Evolutionary conservation across 495 filamentous ascomycete species (phyloP).

Genomic region (Viridothelium virens): DNA sequence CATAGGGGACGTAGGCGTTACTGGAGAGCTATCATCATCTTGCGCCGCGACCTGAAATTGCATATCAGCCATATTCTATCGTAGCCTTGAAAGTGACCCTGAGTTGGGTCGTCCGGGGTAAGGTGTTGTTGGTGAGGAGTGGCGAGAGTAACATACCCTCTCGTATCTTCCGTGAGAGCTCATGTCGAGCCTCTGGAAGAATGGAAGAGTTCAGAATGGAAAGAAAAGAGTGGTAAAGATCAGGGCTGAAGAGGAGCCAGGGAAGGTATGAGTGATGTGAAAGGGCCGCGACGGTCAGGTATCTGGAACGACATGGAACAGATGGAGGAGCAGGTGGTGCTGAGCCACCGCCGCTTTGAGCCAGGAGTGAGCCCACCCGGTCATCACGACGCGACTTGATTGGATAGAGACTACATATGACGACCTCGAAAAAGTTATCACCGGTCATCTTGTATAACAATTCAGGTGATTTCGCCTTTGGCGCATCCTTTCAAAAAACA

Average conservation of each 20-base stretch:
- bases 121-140: background rate
- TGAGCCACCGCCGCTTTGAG: constrained; percentile 10
- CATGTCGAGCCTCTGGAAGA: constrained; percentile 7
- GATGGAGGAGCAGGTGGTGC: constrained; percentile 10
- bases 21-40: constrained; percentile 41
- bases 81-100: background rate
- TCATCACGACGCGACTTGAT: background rate
- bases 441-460: background rate
- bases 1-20: constrained; percentile 26
- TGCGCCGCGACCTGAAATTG: constrained; percentile 33
- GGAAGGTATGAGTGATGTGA: background rate
- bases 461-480: background rate
- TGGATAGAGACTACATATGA: background rate
- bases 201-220: background rate
- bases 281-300: background rate
- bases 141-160: constrained; percentile 14
- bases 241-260: background rate
- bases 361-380: background rate
- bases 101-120: background rate
- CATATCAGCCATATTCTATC: background rate
- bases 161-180: constrained; percentile 6
- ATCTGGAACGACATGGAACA: constrained; percentile 7
- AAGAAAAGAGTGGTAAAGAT: background rate
- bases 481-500: background rate
- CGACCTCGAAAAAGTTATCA: background rate